Base-by-base conservation (phyloP, 2,329 filamentous ascomycete genomes). In the Cladobotryum mycophilum region DNA sequence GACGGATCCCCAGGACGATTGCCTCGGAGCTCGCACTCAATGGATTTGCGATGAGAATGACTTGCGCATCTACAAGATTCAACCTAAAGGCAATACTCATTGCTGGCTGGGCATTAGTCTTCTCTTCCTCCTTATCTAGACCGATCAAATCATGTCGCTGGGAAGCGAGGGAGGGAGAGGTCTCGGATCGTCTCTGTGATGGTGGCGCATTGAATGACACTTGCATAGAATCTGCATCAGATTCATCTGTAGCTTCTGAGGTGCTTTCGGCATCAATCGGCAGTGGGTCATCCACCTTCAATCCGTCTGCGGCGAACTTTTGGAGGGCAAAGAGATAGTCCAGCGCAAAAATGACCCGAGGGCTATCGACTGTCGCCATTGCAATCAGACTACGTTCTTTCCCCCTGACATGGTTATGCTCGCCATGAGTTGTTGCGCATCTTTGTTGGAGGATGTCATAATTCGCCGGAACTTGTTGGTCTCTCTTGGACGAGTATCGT, bases 351-450 rank as follows among this genome's bases (percentile, higher is more conserved):
- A 99, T 97, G 49, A 99, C 82, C 3, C 90, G 81, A 2, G 93
- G 93, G 59, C 93, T 99, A 63, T 99, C 93, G 54, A 99, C 84
- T 0, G 91, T 96, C 51, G 96, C 81, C 68, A 99, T 87, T 2
- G 89, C 89, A 61, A 97, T 95, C 50, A 97, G 70, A 64, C 84
- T 88, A 53, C 84, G 82, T 38, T 96, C 86, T 34, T 83, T 75
- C 3, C 90, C 14, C 90, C 88, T 1, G 91, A 90, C 69, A 99
- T 95, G 0, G 91, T 95, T 4, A 99, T 74, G 64, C 88, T 96
- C 15, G 93, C 93, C 93, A 99, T 99, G 63, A 99, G 91, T 61
- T 99, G 95, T 66, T 97, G 91, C 42, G 93, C 90, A 50, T 91
- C 86, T 59, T 90, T 92, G 68, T 96, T 97, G 62, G 91, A 90